Evolutionary conservation across 2,329 filamentous ascomycete species (phyloP).

Genomic region (Fusarium papillatum): DNA sequence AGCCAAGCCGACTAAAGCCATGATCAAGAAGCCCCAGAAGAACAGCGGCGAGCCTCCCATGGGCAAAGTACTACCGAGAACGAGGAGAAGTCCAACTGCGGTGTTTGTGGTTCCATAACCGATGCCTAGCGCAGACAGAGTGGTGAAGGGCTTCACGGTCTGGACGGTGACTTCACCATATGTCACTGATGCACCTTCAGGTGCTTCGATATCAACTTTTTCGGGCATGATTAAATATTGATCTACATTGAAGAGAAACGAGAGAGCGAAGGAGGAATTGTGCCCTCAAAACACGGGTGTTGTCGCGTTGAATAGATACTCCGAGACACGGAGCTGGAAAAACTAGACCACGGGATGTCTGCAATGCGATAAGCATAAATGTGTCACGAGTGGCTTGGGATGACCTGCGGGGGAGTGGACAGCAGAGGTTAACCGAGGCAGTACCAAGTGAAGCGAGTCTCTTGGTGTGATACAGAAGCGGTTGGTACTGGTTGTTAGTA

Average conservation of each 20-base stretch:
- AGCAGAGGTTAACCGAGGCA: neutral
- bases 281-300: neutral
- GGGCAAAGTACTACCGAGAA: conserved; percentile 33
- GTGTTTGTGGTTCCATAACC: conserved; percentile 45
- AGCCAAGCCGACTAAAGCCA: conserved; percentile 40
- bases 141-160: conserved; percentile 49
- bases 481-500: neutral
- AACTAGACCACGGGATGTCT: neutral
- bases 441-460: neutral
- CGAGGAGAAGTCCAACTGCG: conserved; percentile 36
- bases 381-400: neutral
- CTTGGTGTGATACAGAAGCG: neutral
- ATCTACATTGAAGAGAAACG: neutral
- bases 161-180: conserved; percentile 37
- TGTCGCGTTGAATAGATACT: neutral
- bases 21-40: conserved; percentile 44
- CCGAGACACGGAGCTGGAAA: neutral
- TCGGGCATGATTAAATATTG: neutral
- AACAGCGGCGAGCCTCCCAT: conserved; percentile 40
- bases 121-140: conserved; percentile 43
- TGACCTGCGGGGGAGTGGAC: neutral
- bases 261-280: neutral
- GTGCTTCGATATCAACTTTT: conserved; percentile 6
- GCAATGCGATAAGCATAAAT: neutral
- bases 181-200: conserved; percentile 7